Evolutionary conservation across 192 early-diverging fungal genomes (phyloP).

Genomic region (Diversispora eburnea): DNA sequence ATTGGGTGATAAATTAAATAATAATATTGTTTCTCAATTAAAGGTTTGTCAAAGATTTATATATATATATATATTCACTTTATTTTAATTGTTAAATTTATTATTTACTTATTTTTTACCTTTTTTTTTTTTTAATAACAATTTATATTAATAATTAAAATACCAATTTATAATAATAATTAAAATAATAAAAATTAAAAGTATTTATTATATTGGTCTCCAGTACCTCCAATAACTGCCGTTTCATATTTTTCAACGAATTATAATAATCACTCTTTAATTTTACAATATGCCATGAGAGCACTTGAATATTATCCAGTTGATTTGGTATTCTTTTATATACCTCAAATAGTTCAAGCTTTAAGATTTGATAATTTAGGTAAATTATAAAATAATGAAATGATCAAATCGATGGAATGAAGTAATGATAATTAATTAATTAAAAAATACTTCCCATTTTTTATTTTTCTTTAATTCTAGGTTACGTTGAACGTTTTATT

Average conservation of each 20-base stretch:
- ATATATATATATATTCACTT: neutral
- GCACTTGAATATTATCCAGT: slow-evolving; percentile 86
- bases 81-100: slow-evolving; percentile 28
- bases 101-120: neutral
- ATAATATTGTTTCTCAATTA: slow-evolving; percentile 34
- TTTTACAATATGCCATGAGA: slow-evolving; percentile 92
- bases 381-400: neutral
- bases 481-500: slow-evolving; percentile 95
- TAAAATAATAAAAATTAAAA: slow-evolving; percentile 35
- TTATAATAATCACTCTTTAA: slow-evolving; percentile 76
- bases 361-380: slow-evolving; percentile 74
- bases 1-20: slow-evolving; percentile 57
- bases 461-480: slow-evolving; percentile 35
- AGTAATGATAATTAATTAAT: neutral
- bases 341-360: slow-evolving; percentile 97
- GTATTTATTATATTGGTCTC: slow-evolving; percentile 85
- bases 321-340: slow-evolving; percentile 96
- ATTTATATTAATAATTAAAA: no score
- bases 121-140: slow-evolving; percentile 3
- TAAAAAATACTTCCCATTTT: no score
- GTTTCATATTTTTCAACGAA: slow-evolving; percentile 72
- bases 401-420: neutral
- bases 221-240: slow-evolving; percentile 88
- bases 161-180: no score
- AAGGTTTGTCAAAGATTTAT: slow-evolving; percentile 13